Conservation (phyloP, 371 early-diverging fungal genomes). For the Batkoa obscura region DNA sequence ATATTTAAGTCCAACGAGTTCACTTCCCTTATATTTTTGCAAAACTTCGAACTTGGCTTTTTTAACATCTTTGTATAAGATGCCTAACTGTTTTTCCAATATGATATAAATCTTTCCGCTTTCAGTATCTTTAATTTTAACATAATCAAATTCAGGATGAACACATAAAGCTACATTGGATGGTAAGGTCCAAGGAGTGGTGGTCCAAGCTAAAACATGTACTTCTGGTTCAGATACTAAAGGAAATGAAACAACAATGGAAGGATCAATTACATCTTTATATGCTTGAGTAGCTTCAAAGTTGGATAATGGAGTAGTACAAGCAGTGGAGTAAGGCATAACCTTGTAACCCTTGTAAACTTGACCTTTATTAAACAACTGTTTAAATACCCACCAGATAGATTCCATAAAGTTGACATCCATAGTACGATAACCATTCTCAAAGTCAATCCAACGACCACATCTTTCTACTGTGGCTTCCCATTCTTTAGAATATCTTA, state of each 20-base stretch:
- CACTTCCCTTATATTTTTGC: conserved; percentile 59
- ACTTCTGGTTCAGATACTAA: conserved; percentile 59
- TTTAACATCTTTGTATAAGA: conserved; percentile 84
- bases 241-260: conserved; percentile 95
- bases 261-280: conserved; percentile 97
- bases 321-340: conserved; percentile 98
- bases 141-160: conserved; percentile 85
- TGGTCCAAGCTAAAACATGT: conserved; percentile 95
- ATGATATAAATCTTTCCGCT: conserved; percentile 71
- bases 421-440: conserved; percentile 98
- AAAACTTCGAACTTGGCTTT: conserved; percentile 84
- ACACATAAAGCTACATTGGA: conserved; percentile 92
- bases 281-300: conserved; percentile 99
- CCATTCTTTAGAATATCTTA: conserved; percentile 97
- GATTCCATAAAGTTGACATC: conserved; percentile 94
- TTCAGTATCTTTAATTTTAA: conserved; percentile 77
- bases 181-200: conserved; percentile 99
- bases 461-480: conserved; percentile 89
- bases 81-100: conserved; percentile 61
- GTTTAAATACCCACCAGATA: conserved; percentile 99
- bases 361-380: conserved; percentile 87
- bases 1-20: conserved; percentile 81
- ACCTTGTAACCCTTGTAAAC: conserved; percentile 96
- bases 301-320: conserved; percentile 96
- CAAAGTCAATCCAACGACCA: conserved; percentile 99